These are phyloP conservation scores for Hyaloscypha variabilis DNA, from an alignment of 495 filamentous ascomycete species.

Conservation along the genomic window DNA sequence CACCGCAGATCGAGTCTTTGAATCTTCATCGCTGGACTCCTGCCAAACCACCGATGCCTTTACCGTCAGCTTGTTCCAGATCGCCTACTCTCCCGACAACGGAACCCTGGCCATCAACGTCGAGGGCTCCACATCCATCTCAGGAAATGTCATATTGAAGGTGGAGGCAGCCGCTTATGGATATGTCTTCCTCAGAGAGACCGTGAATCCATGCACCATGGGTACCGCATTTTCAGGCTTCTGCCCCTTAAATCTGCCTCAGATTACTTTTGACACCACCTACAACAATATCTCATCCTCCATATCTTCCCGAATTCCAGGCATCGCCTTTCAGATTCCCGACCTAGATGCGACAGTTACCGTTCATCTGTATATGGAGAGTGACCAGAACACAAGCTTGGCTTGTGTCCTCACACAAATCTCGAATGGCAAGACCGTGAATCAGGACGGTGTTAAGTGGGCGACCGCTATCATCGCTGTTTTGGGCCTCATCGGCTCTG, in stretches of 20 bases:
- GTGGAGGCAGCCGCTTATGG: conserved; percentile 80
- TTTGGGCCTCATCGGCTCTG: conserved; percentile 76
- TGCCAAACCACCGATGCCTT: conserved; percentile 77
- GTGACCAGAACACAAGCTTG: conserved; percentile 56
- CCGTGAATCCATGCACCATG: conserved; percentile 73
- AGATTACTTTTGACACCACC: conserved; percentile 69
- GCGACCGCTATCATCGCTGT: conserved; percentile 80
- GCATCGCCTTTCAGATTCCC: conserved; percentile 84
- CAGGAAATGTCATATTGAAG: conserved; percentile 78
- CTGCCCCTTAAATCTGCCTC: conserved; percentile 87
- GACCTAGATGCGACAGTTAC: conserved; percentile 87
- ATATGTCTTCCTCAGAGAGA: conserved; percentile 62
- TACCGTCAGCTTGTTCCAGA: conserved; percentile 76
- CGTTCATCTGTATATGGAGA: conserved; percentile 71
- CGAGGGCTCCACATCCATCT: conserved; percentile 77
- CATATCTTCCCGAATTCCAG: conserved; percentile 66
- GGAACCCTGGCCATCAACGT: conserved; percentile 70
- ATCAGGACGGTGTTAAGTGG: conserved; percentile 86
- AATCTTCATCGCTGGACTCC: conserved; percentile 72
- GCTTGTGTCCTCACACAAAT: conserved; percentile 86
- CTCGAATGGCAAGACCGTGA: conserved; percentile 89
- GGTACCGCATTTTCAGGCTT: conserved; percentile 61
- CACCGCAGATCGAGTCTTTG: conserved; percentile 44
- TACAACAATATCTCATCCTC: conserved; percentile 56
- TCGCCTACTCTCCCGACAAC: conserved; percentile 75